Evolutionary conservation across 345 rosid genomes (phyloP), one percentile per base, ranked within the genome.

Genomic region (Abelmoschus esculentus): DNA sequence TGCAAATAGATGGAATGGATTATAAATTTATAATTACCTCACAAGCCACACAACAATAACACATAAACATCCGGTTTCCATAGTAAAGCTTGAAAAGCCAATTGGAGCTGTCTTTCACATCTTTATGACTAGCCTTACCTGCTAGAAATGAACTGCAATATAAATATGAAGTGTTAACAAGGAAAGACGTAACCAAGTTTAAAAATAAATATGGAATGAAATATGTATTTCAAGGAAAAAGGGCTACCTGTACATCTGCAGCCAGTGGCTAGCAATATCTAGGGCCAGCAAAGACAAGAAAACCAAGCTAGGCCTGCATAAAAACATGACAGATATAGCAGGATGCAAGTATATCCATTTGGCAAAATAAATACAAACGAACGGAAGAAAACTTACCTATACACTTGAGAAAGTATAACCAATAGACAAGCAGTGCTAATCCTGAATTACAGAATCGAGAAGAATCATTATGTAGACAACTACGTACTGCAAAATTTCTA

Each of bases 341-440:
- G 19, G 40, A 52, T 34, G 8, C 7, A 7, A 61, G 28, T 28
- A 71, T 5, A 56, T 53, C 34, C 62, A 31, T 32, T 17, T 17
- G 53, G 54, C 38, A 42, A 40, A 3, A 31, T 52, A 22, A 13
- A 34, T 49, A 49, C n/a, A n/a, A 36, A 17, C n/a, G 6, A n/a
- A 50, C 19, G 28, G 36, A 61, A 62, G 19, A 67, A 36, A 26
- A 19, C 59, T 83, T 93, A 71, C 90, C 32, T 56, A 26, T 56
- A 56, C 61, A 56, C 61, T 12, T 56, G 61, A 56, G 61, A 56
- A 56, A 56, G 96, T 54, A 93, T 85, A 47, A 89, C 98, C 67
- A 93, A 83, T 38, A 93, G 84, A 79, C 95, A 93, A 67, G 96
- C 96, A 40, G 98, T 93, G 90, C 98, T 91, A 74, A 93, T 87